Evolutionary conservation across 2,329 filamentous ascomycete species (phyloP), one percentile per base, ranked within the genome.

Genomic region (Gremmenia infestans): DNA sequence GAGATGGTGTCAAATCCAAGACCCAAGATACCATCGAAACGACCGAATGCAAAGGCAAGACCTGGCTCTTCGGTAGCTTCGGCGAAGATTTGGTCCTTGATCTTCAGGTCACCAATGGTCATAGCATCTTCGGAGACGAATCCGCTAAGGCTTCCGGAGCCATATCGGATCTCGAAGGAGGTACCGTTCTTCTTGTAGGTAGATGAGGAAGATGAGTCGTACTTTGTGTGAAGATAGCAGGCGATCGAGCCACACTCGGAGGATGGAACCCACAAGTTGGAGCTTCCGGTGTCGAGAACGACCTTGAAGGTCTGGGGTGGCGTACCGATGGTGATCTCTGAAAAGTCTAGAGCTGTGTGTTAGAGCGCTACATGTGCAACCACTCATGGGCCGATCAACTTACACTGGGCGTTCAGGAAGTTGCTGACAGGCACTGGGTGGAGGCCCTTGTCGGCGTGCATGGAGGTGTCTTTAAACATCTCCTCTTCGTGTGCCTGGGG

Each of bases 391-490:
- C 12, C 22, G 39, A 37, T 19, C 36, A 39, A 77, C 89, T 70
- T 87, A 96, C 92, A 99, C 77, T 99, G 94, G 57, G 94, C 94
- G 71, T 99, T 99, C 79, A 97, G 79, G 79, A 97, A 99, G 85
- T 99, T 99, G 76, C 85, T 89, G 68, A 99, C 86, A 56, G 93
- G 89, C 43, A 99, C 88, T 56, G 86, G 83, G 75, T 97, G 93
- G 58, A 78, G 76, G 56, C 82, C 81, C 63, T 75, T 78, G 62
- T 88, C 81, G 55, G 78, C 74, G 65, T 87, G 79, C 69, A 89
- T 76, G 52, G 85, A 81, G 55, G 85, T 82, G 66, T 88, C 83
- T 72, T 86, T 86, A 81, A 96, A 95, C 74, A 95, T 85, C 72
- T 87, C 84, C 65, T 92, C 83, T 70, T 81, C 76, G 67, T 91